These are phyloP conservation scores for Phoma sp. DNA, from an alignment of 2,329 filamentous ascomycete genomes.

Conservation along the genomic window DNA sequence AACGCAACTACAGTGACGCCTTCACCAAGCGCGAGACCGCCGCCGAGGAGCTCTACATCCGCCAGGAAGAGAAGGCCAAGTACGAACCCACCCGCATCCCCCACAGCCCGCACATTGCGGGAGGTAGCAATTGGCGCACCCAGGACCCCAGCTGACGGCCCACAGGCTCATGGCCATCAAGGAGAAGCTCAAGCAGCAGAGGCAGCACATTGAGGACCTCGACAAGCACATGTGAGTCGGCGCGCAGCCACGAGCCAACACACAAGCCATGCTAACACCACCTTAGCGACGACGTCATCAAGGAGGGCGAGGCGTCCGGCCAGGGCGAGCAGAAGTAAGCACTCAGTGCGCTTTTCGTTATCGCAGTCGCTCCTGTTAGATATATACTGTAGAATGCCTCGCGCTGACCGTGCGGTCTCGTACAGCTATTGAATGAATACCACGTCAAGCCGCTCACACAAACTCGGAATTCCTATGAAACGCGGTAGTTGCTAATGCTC, in stretches of 20 bases:
- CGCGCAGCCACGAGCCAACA: background rate
- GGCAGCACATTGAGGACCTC: constrained; percentile 82
- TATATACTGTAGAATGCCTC: constrained; percentile 21
- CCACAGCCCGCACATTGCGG: background rate
- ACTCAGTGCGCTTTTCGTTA: constrained; percentile 16
- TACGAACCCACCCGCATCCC: constrained; percentile 28
- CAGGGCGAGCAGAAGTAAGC: constrained; percentile 65
- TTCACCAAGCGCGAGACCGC: constrained; percentile 94
- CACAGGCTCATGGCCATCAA: constrained; percentile 71
- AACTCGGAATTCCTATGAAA: too few species aligned
- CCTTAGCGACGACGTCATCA: constrained; percentile 76
- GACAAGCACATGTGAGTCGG: constrained; percentile 79
- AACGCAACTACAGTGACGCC: constrained; percentile 69
- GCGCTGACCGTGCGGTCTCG: constrained; percentile 27
- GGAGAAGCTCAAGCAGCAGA: constrained; percentile 73
- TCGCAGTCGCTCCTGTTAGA: constrained; percentile 21
- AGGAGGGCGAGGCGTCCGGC: constrained; percentile 65
- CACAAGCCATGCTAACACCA: constrained; percentile 21
- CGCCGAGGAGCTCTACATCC: constrained; percentile 83
- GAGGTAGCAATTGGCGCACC: background rate
- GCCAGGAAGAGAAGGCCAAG: constrained; percentile 89
- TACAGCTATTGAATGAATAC: constrained; percentile 22
- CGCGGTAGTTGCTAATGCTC: too few species aligned
- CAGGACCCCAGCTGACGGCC: constrained; percentile 20
- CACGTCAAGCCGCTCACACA: background rate